These are phyloP conservation scores for Naganishia sp. DNA, from an alignment of 1,284 basidiomycete species.

Conservation along the genomic window DNA sequence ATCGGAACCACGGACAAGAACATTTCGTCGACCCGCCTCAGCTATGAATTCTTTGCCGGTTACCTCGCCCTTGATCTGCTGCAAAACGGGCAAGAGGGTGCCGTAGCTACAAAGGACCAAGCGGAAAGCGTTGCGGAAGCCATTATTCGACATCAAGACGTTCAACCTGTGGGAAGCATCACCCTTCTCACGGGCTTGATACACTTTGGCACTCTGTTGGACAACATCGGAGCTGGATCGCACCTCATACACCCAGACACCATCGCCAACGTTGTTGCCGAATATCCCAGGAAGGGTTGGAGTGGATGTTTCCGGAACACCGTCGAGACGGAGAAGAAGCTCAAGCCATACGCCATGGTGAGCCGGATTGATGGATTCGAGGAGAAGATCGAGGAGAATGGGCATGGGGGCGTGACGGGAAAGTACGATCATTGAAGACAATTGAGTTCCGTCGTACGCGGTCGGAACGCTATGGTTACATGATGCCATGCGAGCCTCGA, in stretches of 20 bases:
- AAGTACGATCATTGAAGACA: slow-evolving; percentile 4
- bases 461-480: not conserved
- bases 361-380: slow-evolving; percentile 34
- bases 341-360: slow-evolving; percentile 36
- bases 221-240: slow-evolving; percentile 36
- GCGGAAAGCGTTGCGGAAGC: slow-evolving; percentile 63
- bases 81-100: slow-evolving; percentile 47
- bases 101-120: slow-evolving; percentile 57
- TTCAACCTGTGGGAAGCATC: slow-evolving; percentile 58
- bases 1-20: slow-evolving; percentile 61
- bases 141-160: slow-evolving; percentile 64
- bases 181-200: slow-evolving; percentile 36
- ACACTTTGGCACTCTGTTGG: slow-evolving; percentile 38
- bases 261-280: slow-evolving; percentile 31
- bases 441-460: not conserved
- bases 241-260: slow-evolving; percentile 35
- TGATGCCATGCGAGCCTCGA: too few species aligned
- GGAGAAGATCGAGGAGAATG: slow-evolving; percentile 20
- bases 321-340: slow-evolving; percentile 38
- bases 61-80: slow-evolving; percentile 56
- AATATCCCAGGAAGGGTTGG: slow-evolving; percentile 38
- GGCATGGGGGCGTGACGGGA: slow-evolving; percentile 11
- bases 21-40: slow-evolving; percentile 61
- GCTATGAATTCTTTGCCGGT: slow-evolving; percentile 59
- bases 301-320: slow-evolving; percentile 37